Conservation (phyloP, 2,329 filamentous ascomycete genomes). For the Penicillium sp. region DNA sequence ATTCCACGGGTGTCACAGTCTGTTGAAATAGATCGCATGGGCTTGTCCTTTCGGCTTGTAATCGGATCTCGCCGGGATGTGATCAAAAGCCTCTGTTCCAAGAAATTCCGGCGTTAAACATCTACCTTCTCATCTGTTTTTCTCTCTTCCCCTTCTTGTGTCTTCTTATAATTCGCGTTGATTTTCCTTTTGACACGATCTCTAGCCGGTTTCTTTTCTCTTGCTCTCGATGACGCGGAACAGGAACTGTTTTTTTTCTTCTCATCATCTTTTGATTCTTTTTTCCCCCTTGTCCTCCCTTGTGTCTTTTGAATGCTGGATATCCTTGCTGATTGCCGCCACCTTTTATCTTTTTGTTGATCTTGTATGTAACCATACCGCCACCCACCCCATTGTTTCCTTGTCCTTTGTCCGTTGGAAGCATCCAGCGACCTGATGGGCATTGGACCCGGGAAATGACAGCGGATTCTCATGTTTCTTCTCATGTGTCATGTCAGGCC, state of each 20-base stretch:
- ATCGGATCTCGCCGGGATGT: conserved; percentile 25
- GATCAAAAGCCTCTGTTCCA: conserved; percentile 25
- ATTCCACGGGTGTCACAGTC: conserved; percentile 26
- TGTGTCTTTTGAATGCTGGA: conserved; percentile 36
- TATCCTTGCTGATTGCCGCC: conserved; percentile 36
- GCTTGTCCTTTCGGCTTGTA: conserved; percentile 29
- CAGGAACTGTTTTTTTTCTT: conserved; percentile 25
- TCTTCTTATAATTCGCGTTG: conserved; percentile 31
- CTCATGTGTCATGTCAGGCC: conserved; percentile 39
- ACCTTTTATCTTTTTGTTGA: conserved; percentile 23
- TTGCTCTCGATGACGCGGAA: conserved; percentile 27
- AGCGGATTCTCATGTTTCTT: conserved; percentile 36
- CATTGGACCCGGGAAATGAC: conserved; percentile 28
- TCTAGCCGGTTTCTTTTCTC: conserved; percentile 23
- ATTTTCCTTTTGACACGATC: conserved; percentile 28
- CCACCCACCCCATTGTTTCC: conserved; percentile 27
- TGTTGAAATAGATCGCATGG: conserved; percentile 35
- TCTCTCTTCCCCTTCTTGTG: conserved; percentile 24
- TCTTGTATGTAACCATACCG: conserved; percentile 36
- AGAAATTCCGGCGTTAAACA: conserved; percentile 27
- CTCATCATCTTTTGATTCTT: conserved; percentile 27
- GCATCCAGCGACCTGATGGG: conserved; percentile 25
- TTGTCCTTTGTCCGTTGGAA: conserved; percentile 28
- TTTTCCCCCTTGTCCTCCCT: conserved; percentile 15
- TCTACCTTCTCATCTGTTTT: conserved; percentile 23